Base-by-base conservation (phyloP, 192 early-diverging fungal species). In the Funneliformis mosseae region DNA sequence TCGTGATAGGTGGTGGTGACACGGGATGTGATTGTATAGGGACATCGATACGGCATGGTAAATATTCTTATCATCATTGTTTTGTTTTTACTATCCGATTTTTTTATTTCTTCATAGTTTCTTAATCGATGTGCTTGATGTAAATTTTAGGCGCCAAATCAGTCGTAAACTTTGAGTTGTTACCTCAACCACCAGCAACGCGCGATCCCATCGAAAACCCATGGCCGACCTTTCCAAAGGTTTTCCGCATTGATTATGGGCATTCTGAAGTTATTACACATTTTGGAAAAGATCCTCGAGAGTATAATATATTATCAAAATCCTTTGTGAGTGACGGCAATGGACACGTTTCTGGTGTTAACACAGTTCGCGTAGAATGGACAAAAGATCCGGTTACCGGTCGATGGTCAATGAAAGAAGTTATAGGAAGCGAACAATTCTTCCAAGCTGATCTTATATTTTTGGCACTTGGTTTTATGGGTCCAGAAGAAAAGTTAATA, bases 1-100 rank as follows among this genome's bases (percentile, higher is more conserved):
- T 99, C 74, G 96, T 99, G 27, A 98, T 99, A 89, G 98, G 98
- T 85, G 98, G 96, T 80, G 98, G 98, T 74, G 98, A 98, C 83
- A 99, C 98, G 12, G 97, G 96, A 81, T 95, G 92, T 81, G 98
- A 99, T 82, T 98, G 97, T 85, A 96, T 97, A 70, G 98, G 92
- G 67, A 98, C 98, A 21, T 92, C 96, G 12, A 87, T 97, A 41
- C 93, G 97, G 71, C 95, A 97, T 76, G 96, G 77, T 78, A 23
- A 28, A 25, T 2, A 33, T 33, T 33, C 33, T 78, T 28, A 28
- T 42, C 23, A 45, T 42, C 41, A 12, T 33, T 61, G 18, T 8
- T 23, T 25, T 23, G 42, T 64, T 63, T 11, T 12, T 12, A 28
- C 21, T 50, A 10, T 25, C 10, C 12, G 50, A 45, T 33, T n/a